Evolutionary conservation across 805 yeast species (phyloP), one percentile per base, ranked within the genome.

Genomic region (Candida boleticola): DNA sequence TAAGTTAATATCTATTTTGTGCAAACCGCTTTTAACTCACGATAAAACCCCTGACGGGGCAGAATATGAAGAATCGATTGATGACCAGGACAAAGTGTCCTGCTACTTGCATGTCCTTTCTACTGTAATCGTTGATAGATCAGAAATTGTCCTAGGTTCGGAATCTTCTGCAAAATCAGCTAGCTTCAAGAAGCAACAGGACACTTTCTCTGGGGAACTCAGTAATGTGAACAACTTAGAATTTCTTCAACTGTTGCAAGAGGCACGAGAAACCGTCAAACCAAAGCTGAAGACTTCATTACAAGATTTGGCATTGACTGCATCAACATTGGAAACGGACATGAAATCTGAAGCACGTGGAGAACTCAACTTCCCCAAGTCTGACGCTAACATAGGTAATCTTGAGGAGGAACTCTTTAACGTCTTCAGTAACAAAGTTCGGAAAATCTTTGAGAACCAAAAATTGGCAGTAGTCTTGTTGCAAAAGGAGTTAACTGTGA

Each of bases 61-160:
- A 38, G 97, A 89, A 53, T 93, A 90, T 60, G 82, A 79, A 10
- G 76, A 74, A 3, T 82, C 95, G 0, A 66, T 92, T 37, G 78
- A 79, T 32, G 82, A 77, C 36, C 98, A 92, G 59, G 95, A 85
- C 44, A 71, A 76, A 44, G 83, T 83, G 0, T 78, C 79, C 31
- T 71, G 77, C 0, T 73, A 79, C 43, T 64, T 86, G 44, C 79
- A 77, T 39, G 74, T 77, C 16, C 45, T 85, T 3, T 60, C 64
- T 37, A 52, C 52, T 23, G 40, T 63, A 5, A 43, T 74, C 16
- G 53, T 61, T 10, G 78, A 74, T 47, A 54, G 81, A 23, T 48
- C 60, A 2, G 69, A 63, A 26, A 63, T 63, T 2, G 53, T 76
- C 5, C 56, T 57, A 17, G 80, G 80, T 0, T 52, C 54, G 30